phyloP scores from a whole-genome alignment of 83 land plant species.

The Thuja plicata region DNA sequence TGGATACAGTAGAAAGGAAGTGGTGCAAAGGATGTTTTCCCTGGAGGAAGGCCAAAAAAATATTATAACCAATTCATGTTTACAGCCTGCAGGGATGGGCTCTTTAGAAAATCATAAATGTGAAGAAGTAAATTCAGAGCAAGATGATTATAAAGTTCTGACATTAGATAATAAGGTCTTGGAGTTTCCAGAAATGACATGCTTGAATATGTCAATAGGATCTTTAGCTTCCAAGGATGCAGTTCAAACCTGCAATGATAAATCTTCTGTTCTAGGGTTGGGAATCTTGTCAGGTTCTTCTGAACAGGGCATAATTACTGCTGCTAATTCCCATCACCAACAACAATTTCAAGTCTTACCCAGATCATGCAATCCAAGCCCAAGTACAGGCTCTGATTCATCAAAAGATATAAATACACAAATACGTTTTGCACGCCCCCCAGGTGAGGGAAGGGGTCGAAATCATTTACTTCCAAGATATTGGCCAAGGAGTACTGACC shows the following conservation, averaged over 20 bases:
- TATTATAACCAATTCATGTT: slow-evolving; percentile 4
- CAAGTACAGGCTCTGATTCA: slow-evolving; percentile 23
- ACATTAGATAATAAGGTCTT: slow-evolving; percentile 14
- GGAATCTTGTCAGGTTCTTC: slow-evolving; percentile 14
- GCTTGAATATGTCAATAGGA: slow-evolving; percentile 40
- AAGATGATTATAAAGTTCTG: slow-evolving; percentile 15
- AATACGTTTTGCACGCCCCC: slow-evolving; percentile 71
- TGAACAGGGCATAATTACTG: slow-evolving; percentile 19
- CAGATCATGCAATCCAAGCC: slow-evolving; percentile 31
- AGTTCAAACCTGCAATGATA: neutral
- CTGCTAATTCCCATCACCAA: slow-evolving; percentile 32
- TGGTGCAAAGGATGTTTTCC: slow-evolving; percentile 1
- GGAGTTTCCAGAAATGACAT: slow-evolving; percentile 22
- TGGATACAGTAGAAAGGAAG: slow-evolving; percentile 9
- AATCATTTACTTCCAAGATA: slow-evolving; percentile 85
- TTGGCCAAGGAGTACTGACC: slow-evolving; percentile 86
- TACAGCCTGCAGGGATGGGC: neutral
- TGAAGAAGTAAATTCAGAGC: slow-evolving; percentile 10
- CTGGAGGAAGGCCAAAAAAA: neutral
- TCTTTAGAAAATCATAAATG: neutral
- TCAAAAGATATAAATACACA: slow-evolving; percentile 30
- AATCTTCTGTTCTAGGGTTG: neutral
- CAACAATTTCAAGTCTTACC: slow-evolving; percentile 34
- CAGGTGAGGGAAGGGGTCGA: slow-evolving; percentile 67
- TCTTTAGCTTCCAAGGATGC: slow-evolving; percentile 7